These are phyloP conservation scores for Ogataea siamensis DNA, from an alignment of 805 yeast genomes.

Conservation along the genomic window DNA sequence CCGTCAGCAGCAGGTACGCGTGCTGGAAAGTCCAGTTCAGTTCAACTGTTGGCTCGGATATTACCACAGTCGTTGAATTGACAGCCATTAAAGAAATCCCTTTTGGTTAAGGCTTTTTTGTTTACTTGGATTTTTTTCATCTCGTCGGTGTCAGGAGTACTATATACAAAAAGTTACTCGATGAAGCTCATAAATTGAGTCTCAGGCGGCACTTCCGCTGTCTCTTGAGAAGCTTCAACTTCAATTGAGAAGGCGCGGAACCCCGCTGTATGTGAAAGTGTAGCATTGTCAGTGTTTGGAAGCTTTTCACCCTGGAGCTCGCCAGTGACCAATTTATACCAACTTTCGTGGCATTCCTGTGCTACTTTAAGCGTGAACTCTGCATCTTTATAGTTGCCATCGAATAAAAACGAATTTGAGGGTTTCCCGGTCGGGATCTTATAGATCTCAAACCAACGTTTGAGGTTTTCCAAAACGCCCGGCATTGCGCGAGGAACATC, in stretches of 20 bases:
- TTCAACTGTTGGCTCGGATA: neutral
- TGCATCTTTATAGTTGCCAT: conserved; percentile 61
- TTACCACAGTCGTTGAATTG: neutral
- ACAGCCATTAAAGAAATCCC: conserved; percentile 1
- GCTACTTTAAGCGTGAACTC: conserved; percentile 59
- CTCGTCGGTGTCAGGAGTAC: conserved; percentile 9
- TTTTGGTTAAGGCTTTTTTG: conserved; percentile 3
- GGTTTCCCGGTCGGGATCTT: conserved; percentile 83
- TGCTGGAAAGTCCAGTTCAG: conserved; percentile 9
- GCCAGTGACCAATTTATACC: conserved; percentile 57
- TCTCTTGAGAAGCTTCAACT: conserved; percentile 25
- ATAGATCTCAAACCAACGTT: conserved; percentile 80
- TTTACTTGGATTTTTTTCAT: conserved; percentile 9
- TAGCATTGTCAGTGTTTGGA: conserved; percentile 41
- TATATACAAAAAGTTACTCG: conserved; percentile 25
- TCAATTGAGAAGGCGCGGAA: conserved; percentile 28
- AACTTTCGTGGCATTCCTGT: conserved; percentile 62
- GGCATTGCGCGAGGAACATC: conserved; percentile 72
- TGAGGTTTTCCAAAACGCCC: conserved; percentile 64
- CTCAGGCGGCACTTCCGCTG: conserved; percentile 39
- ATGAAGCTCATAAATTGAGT: conserved; percentile 29
- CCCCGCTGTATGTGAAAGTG: conserved; percentile 32
- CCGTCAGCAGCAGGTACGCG: conserved; percentile 7
- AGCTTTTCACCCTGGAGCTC: conserved; percentile 32
- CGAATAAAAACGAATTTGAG: conserved; percentile 69